These are phyloP conservation scores for Exophiala mesophila DNA, from an alignment of 2,329 filamentous ascomycete species.

Conservation along the genomic window DNA sequence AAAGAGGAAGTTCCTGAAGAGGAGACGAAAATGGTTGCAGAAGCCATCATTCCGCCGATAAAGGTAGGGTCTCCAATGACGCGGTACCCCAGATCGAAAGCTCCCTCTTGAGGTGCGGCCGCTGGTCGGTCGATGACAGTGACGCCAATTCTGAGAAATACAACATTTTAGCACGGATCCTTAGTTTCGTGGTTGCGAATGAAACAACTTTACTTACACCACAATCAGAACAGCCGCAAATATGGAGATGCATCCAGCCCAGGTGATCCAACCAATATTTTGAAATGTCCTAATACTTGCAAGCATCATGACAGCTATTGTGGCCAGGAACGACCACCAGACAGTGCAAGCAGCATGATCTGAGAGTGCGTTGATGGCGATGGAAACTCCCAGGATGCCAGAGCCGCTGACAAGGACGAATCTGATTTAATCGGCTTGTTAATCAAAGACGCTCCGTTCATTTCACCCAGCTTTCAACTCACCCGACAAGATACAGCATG, in stretches of 20 bases:
- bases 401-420: slow-evolving; percentile 37
- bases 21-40: slow-evolving; percentile 30
- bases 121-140: slow-evolving; percentile 33
- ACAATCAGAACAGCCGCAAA: slow-evolving; percentile 46
- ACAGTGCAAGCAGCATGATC: slow-evolving; percentile 33
- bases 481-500: background rate
- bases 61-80: slow-evolving; percentile 27
- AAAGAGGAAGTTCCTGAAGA: slow-evolving; percentile 31
- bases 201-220: too few relatives aligned
- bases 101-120: slow-evolving; percentile 29
- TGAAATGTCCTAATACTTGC: slow-evolving; percentile 19
- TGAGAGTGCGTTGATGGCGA: slow-evolving; percentile 40
- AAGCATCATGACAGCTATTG: slow-evolving; percentile 32
- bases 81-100: slow-evolving; percentile 29
- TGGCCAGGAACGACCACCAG: slow-evolving; percentile 29
- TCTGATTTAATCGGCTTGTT: slow-evolving; percentile 39
- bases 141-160: slow-evolving; percentile 28
- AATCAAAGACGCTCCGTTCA: background rate
- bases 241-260: slow-evolving; percentile 55
- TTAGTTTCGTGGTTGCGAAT: too few relatives aligned
- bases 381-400: slow-evolving; percentile 40
- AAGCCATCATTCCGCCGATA: slow-evolving; percentile 29
- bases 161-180: too few relatives aligned
- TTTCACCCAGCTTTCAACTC: background rate
- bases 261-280: slow-evolving; percentile 52